Conservation (phyloP, 2,329 filamentous ascomycete species). For the Penicillium griseofulvum region DNA sequence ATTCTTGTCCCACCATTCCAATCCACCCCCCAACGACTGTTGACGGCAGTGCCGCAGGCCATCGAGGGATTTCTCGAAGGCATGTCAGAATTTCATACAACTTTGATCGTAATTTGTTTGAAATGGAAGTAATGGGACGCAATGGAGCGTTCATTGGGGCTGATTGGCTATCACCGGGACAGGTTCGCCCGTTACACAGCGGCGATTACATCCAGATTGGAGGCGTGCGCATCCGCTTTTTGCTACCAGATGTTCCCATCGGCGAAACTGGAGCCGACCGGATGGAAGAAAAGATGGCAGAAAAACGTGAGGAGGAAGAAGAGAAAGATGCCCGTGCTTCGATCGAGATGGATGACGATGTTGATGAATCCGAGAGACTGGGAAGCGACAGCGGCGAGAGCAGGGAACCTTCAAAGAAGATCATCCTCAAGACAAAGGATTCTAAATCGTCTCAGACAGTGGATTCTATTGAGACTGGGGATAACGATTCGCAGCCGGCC, state of each 20-base stretch:
- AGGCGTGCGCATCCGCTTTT: conserved; percentile 56
- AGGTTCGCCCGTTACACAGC: conserved; percentile 52
- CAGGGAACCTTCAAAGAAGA: conserved; percentile 30
- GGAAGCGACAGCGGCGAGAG: conserved; percentile 28
- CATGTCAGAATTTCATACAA: conserved; percentile 63
- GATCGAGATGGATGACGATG: conserved; percentile 44
- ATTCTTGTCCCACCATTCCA: conserved; percentile 57
- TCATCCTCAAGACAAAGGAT: conserved; percentile 32
- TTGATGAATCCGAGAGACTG: conserved; percentile 31
- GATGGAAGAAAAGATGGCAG: conserved; percentile 41
- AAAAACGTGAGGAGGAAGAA: conserved; percentile 33
- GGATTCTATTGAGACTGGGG: conserved; percentile 31
- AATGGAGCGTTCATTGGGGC: conserved; percentile 59
- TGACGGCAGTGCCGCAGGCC: conserved; percentile 47
- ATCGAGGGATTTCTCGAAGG: conserved; percentile 60
- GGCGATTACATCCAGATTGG: conserved; percentile 60
- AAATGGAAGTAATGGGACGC: conserved; percentile 58
- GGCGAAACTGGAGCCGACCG: conserved; percentile 50
- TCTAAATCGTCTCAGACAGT: conserved; percentile 26
- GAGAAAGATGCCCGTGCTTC: conserved; percentile 32
- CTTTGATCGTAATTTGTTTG: conserved; percentile 55
- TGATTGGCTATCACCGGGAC: conserved; percentile 48
- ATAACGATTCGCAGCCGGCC: conserved; percentile 40
- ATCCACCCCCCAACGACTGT: conserved; percentile 56
- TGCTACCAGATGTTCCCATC: conserved; percentile 53